Conservation (phyloP, 768 basidiomycete genomes). For the Lactarius indigo region DNA sequence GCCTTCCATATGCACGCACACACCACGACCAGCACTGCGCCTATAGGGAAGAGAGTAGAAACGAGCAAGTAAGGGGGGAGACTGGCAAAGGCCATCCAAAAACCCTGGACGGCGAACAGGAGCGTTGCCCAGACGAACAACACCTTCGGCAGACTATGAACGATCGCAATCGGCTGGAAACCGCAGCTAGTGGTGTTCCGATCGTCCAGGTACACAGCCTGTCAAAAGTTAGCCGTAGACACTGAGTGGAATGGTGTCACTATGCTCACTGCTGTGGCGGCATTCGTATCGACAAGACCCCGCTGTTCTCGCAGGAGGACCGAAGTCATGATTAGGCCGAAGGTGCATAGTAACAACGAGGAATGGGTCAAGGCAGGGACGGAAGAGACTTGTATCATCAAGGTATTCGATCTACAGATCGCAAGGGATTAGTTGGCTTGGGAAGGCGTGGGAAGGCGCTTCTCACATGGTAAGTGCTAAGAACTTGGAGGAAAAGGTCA, state of each 20-base stretch:
- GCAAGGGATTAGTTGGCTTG: background rate
- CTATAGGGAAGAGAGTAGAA: background rate
- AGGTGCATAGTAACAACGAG: background rate
- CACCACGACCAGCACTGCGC: background rate
- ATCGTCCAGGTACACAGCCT: constrained; percentile 10
- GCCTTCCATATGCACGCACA: constrained; percentile 4
- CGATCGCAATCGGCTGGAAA: constrained; percentile 16
- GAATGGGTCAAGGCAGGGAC: background rate
- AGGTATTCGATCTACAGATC: background rate
- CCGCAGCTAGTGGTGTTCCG: constrained; percentile 11
- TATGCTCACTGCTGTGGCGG: constrained; percentile 2
- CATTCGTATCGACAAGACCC: background rate
- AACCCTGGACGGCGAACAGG: constrained; percentile 17
- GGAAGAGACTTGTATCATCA: background rate
- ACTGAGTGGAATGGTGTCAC: background rate
- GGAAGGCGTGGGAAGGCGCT: background rate
- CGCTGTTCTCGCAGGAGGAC: background rate
- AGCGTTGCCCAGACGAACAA: constrained; percentile 9
- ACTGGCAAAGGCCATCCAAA: constrained; percentile 6
- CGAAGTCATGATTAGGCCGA: background rate
- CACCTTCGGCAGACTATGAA: constrained; percentile 12
- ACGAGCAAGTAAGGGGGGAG: background rate
- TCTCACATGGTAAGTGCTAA: background rate
- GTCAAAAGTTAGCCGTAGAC: background rate
- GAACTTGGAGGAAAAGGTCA: background rate